Percentiles rank a stretch among this genome's conserved stretches.
These are phyloP conservation scores for Westerdykella sp. DNA, from an alignment of 2,329 filamentous ascomycete genomes.

Conservation along the genomic window DNA sequence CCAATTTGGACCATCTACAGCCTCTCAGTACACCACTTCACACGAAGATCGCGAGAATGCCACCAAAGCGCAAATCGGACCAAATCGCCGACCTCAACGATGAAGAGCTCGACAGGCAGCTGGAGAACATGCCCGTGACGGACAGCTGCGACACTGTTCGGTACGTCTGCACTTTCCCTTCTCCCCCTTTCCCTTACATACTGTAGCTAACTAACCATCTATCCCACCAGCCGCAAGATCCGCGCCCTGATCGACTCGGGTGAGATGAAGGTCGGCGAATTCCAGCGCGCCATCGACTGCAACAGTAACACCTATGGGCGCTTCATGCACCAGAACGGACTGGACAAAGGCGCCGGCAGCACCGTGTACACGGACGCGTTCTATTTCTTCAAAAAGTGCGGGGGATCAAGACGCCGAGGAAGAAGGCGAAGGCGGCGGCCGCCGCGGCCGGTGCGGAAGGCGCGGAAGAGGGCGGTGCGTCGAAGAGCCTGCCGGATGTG, in stretches of 20 bases:
- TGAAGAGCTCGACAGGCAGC: slow-evolving; percentile 4
- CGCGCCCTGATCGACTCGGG: slow-evolving; percentile 38
- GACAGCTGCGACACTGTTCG: slow-evolving; percentile 18
- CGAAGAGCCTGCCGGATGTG: slow-evolving; percentile 15
- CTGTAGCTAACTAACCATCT: neutral
- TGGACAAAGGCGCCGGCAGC: slow-evolving; percentile 29
- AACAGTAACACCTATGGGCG: slow-evolving; percentile 32
- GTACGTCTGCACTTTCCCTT: slow-evolving; percentile 1
- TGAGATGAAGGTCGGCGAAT: slow-evolving; percentile 43
- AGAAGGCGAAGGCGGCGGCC: slow-evolving; percentile 27
- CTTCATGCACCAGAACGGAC: slow-evolving; percentile 48
- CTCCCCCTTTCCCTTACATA: slow-evolving; percentile 1
- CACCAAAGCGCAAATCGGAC: slow-evolving; percentile 5
- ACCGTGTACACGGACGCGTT: slow-evolving; percentile 23
- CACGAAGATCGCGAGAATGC: neutral
- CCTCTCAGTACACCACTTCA: no score
- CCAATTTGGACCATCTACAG: no score
- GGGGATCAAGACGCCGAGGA: slow-evolving; percentile 38
- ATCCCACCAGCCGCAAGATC: slow-evolving; percentile 32
- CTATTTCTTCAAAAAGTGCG: slow-evolving; percentile 46
- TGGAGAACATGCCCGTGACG: slow-evolving; percentile 11
- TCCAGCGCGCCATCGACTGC: slow-evolving; percentile 37
- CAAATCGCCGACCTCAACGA: slow-evolving; percentile 4
- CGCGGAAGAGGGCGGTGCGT: no score
- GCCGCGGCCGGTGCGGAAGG: slow-evolving; percentile 7